These are phyloP conservation scores for Rubia peregrina DNA, from an alignment of 305 asterid genomes.

Conservation along the genomic window DNA sequence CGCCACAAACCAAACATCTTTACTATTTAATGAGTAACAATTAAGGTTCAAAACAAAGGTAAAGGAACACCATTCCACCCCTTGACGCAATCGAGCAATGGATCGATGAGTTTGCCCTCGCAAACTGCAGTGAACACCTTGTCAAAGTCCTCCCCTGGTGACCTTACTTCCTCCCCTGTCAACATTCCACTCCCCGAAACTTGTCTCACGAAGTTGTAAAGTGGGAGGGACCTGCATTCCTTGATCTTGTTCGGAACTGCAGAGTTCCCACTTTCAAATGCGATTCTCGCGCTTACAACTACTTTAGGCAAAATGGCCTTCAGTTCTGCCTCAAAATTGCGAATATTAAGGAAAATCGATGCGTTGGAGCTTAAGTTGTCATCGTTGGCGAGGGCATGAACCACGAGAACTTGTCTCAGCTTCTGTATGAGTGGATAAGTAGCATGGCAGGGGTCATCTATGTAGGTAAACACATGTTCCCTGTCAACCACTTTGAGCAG, in stretches of 20 bases:
- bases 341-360: conserved; percentile 57
- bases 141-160: conserved; percentile 31
- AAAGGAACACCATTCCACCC: conserved; percentile 31
- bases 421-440: conserved; percentile 73
- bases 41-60: background rate
- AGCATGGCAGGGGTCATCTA: conserved; percentile 58
- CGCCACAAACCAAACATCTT: background rate
- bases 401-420: conserved; percentile 60
- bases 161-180: conserved; percentile 23
- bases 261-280: conserved; percentile 18
- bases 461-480: conserved; percentile 50
- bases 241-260: conserved; percentile 21
- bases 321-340: conserved; percentile 56
- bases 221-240: conserved; percentile 29
- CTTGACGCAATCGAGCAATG: conserved; percentile 22
- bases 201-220: conserved; percentile 26
- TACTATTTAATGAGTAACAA: background rate
- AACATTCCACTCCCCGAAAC: conserved; percentile 16
- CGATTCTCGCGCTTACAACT: conserved; percentile 47
- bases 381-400: conserved; percentile 45
- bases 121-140: conserved; percentile 29
- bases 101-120: conserved; percentile 22
- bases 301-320: conserved; percentile 45
- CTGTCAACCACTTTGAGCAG: conserved; percentile 55
- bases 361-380: conserved; percentile 33